Conservation (phyloP, 805 yeast genomes). For the Lipomyces lipofer region DNA sequence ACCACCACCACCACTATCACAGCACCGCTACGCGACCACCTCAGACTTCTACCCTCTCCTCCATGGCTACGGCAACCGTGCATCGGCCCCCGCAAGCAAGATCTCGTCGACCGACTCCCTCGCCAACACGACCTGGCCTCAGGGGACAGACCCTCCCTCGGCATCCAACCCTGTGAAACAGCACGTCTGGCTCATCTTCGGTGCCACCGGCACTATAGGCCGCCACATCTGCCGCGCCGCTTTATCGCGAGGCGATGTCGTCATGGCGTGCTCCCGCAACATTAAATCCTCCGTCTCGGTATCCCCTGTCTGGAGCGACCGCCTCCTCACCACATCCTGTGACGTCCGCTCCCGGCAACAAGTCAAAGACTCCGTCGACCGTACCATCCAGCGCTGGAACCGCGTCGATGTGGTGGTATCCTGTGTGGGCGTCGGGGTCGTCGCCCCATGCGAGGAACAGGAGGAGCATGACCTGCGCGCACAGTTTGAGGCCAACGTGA, state of each 20-base stretch:
- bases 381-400: slow-evolving; percentile 30
- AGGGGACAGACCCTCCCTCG: slow-evolving; percentile 18
- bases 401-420: slow-evolving; percentile 35
- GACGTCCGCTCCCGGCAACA: slow-evolving; percentile 31
- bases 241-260: slow-evolving; percentile 33
- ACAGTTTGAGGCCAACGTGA: slow-evolving; percentile 36
- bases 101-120: too few relatives aligned
- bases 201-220: slow-evolving; percentile 36
- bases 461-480: slow-evolving; percentile 34
- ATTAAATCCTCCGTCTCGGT: slow-evolving; percentile 15
- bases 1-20: not conserved
- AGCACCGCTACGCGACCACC: not conserved
- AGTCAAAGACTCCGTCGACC: slow-evolving; percentile 32
- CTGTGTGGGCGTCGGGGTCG: slow-evolving; percentile 32
- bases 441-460: slow-evolving; percentile 35
- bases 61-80: not conserved
- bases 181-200: slow-evolving; percentile 33
- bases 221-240: slow-evolving; percentile 31
- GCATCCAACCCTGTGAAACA: slow-evolving; percentile 12
- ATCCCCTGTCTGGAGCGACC: slow-evolving; percentile 26
- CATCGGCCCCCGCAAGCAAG: too few relatives aligned
- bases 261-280: slow-evolving; percentile 30
- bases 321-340: slow-evolving; percentile 22
- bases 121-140: slow-evolving; percentile 14
- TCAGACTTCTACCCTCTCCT: not conserved